Evolutionary conservation across 2,329 filamentous ascomycete species (phyloP).

Genomic region (Talaromyces sp.): DNA sequence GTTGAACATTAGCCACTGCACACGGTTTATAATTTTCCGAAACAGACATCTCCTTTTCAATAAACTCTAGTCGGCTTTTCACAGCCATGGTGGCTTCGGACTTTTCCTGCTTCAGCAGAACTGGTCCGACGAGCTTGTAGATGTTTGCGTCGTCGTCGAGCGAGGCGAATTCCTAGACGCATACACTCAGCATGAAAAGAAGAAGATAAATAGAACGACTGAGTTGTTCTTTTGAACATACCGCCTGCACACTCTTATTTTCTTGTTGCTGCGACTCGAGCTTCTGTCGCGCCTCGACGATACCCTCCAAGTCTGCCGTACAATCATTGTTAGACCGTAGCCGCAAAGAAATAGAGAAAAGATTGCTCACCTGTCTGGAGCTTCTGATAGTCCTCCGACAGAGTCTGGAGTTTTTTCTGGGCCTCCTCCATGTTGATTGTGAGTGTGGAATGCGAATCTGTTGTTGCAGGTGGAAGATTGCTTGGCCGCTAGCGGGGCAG

Average conservation of each 20-base stretch:
- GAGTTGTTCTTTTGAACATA: slow-evolving; percentile 26
- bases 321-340: slow-evolving; percentile 2
- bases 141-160: slow-evolving; percentile 79
- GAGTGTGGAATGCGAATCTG: neutral
- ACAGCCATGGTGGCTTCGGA: slow-evolving; percentile 85
- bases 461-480: neutral
- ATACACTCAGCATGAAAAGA: neutral
- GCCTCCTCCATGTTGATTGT: slow-evolving; percentile 56
- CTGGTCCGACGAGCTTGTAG: slow-evolving; percentile 91
- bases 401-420: slow-evolving; percentile 70
- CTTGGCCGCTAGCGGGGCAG: slow-evolving; percentile 10
- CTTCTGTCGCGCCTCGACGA: slow-evolving; percentile 76
- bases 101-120: slow-evolving; percentile 91
- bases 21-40: neutral
- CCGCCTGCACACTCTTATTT: slow-evolving; percentile 80
- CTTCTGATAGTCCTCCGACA: slow-evolving; percentile 83
- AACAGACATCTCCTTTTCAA: slow-evolving; percentile 79
- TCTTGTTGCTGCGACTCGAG: slow-evolving; percentile 90
- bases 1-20: neutral
- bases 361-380: slow-evolving; percentile 66
- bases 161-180: slow-evolving; percentile 68
- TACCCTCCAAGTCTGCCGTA: slow-evolving; percentile 65
- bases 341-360: neutral
- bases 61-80: slow-evolving; percentile 84
- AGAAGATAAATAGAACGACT: neutral